Evolutionary conservation across 495 filamentous ascomycete species (phyloP), one percentile per base, ranked within the genome.

Genomic region (Hyaloscypha finlandica): DNA sequence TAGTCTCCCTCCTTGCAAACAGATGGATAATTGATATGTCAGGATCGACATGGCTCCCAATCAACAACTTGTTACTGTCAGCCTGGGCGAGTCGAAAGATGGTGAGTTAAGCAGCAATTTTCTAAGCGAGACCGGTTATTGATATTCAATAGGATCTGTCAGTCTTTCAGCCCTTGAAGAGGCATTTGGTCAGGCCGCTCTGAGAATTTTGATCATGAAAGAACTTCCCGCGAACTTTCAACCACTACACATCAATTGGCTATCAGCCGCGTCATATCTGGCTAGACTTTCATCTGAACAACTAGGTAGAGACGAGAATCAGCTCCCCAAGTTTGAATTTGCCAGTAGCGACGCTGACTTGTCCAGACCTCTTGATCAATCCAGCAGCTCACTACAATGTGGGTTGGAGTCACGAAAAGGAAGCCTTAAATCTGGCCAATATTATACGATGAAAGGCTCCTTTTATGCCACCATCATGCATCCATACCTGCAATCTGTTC

Each of bases 391-490:
- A 56, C 19, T 56, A 56, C 22, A 56, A 56, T 56, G 53, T 56
- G 6, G 53, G 53, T 12, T 56, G 53, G 53, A 29, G 22, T 25
- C 53, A 56, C 29, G 53, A 12, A 29, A 56, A 56, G 29, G 53
- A 56, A 56, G 53, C n/a, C n/a, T 19, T 56, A 56, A 56, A 29
- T 29, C 53, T 8, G 53, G 53, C n/a, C 6, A 56, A 31, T 29
- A 56, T 56, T 4, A 56, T 16, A 56, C 53, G 8, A 56, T 56
- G 53, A 56, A 56, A 30, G 53, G 53, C 22, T 56, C 53, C 16
- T 56, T 25, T 12, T 56, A 56, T 31, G 53, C 29, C 53, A 31
- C 22, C 5, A 14, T 29, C 53, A 56, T 56, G 53, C 29, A 4
- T 11, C 30, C 53, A 56, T 31, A 56, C 22, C 53, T 56, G 20